These are phyloP conservation scores for Nothophoma quercina DNA, from an alignment of 2,329 filamentous ascomycete species.

Conservation along the genomic window DNA sequence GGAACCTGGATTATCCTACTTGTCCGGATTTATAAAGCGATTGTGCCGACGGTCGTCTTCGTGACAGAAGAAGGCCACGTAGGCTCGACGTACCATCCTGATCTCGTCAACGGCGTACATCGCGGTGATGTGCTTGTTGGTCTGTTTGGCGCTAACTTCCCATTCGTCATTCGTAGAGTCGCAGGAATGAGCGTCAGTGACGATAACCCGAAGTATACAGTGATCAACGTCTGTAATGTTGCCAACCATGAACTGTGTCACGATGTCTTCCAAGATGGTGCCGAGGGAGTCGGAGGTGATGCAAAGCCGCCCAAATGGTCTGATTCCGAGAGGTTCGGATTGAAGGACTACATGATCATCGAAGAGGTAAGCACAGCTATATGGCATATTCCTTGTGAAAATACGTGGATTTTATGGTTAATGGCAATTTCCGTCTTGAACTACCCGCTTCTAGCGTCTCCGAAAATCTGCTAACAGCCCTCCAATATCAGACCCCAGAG, in stretches of 20 bases:
- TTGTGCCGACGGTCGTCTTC: too few species aligned
- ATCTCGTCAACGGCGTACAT: neutral
- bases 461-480: too few species aligned
- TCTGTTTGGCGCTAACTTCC: neutral
- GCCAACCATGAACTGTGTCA: neutral
- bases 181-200: too few species aligned
- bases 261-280: neutral
- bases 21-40: too few species aligned
- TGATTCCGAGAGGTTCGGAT: neutral
- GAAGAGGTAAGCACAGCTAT: too few species aligned
- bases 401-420: too few species aligned
- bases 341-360: neutral
- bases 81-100: neutral
- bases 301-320: too few species aligned
- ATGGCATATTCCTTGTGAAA: too few species aligned
- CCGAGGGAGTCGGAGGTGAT: neutral
- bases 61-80: neutral
- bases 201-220: neutral
- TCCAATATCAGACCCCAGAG: too few species aligned
- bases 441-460: too few species aligned
- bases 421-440: too few species aligned
- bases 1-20: too few species aligned
- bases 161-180: neutral
- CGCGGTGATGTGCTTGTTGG: slow-evolving; percentile 3
- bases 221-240: neutral